Percentiles rank a stretch among this genome's conserved stretches.
Conservation (phyloP, 2,329 filamentous ascomycete genomes). For the Penicillium sp. region DNA sequence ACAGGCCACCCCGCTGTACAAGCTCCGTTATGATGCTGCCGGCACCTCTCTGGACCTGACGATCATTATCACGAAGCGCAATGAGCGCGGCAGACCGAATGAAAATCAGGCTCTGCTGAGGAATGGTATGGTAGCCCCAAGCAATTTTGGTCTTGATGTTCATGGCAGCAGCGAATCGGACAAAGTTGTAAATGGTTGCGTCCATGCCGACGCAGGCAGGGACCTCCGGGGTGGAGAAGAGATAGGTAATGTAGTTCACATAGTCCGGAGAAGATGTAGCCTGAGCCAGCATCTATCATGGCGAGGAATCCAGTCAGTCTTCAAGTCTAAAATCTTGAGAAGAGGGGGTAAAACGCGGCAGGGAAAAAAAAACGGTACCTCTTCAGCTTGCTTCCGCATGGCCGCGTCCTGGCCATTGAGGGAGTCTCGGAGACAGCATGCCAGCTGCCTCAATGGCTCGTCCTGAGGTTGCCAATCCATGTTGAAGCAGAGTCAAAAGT, state of each 20-base stretch:
- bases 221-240: constrained; percentile 70
- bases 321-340: not conserved
- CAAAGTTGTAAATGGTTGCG: constrained; percentile 65
- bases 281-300: constrained; percentile 78
- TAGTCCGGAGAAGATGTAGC: constrained; percentile 87
- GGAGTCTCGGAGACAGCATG: constrained; percentile 85
- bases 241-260: constrained; percentile 93
- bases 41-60: constrained; percentile 81
- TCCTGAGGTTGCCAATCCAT: constrained; percentile 94
- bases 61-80: constrained; percentile 75
- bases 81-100: constrained; percentile 76
- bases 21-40: constrained; percentile 94
- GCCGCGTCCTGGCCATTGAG: constrained; percentile 76
- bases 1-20: constrained; percentile 76
- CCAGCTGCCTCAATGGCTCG: constrained; percentile 84
- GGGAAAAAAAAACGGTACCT: constrained; percentile 56
- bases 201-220: constrained; percentile 57
- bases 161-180: constrained; percentile 83
- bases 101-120: constrained; percentile 69
- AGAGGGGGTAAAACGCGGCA: constrained; percentile 8
- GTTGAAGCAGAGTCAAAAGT: constrained; percentile 20
- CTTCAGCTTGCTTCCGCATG: constrained; percentile 84
- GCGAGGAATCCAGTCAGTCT: constrained; percentile 14
- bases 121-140: constrained; percentile 70
- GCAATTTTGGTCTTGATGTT: constrained; percentile 95